These are phyloP conservation scores for Fomitopsis serialis DNA, from an alignment of 768 basidiomycete genomes.

Conservation along the genomic window DNA sequence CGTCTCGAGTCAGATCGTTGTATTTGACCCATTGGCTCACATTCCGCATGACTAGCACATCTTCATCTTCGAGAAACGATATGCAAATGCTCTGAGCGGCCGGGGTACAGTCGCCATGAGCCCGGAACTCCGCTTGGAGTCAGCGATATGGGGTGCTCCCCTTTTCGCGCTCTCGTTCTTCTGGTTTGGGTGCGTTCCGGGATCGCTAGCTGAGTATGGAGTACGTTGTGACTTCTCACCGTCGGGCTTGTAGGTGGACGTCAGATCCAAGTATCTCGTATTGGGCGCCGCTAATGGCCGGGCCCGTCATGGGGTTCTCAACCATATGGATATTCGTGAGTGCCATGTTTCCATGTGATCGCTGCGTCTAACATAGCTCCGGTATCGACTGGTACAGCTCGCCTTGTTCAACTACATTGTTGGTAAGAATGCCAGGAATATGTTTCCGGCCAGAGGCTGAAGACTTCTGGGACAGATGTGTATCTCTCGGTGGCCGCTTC, in stretches of 20 bases:
- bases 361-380: neutral
- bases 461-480: slow-evolving; percentile 26
- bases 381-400: slow-evolving; percentile 28
- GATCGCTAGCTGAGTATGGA: no score
- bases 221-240: neutral
- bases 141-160: slow-evolving; percentile 46
- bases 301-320: slow-evolving; percentile 45
- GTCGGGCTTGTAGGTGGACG: slow-evolving; percentile 38
- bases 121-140: slow-evolving; percentile 52
- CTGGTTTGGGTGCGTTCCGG: slow-evolving; percentile 42
- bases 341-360: slow-evolving; percentile 1
- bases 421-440: slow-evolving; percentile 14
- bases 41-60: slow-evolving; percentile 31
- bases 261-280: slow-evolving; percentile 45
- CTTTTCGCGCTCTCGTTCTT: slow-evolving; percentile 52
- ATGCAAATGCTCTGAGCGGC: slow-evolving; percentile 36
- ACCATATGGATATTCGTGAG: slow-evolving; percentile 52
- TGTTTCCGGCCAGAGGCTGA: neutral
- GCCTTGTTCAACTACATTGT: slow-evolving; percentile 56
- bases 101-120: slow-evolving; percentile 47
- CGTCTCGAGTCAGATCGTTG: slow-evolving; percentile 13
- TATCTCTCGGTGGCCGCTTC: slow-evolving; percentile 52
- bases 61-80: slow-evolving; percentile 43
- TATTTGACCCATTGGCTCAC: no score
- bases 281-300: slow-evolving; percentile 50